Evolutionary conservation across 768 basidiomycete genomes (phyloP).

Genomic region (Leccinum truebloodii): DNA sequence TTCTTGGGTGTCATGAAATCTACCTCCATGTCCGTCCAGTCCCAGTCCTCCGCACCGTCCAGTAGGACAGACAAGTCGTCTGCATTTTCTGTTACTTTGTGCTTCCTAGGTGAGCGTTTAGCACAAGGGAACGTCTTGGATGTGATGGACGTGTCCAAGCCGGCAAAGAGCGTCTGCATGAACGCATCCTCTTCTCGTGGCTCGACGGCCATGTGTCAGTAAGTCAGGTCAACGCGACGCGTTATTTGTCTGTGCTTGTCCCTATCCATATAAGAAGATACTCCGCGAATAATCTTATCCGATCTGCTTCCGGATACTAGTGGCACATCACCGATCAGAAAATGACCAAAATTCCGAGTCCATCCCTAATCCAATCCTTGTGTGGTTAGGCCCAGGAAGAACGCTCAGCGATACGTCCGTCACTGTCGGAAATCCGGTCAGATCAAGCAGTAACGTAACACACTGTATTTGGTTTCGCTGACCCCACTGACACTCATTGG

Average conservation of each 20-base stretch:
- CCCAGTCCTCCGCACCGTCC: constrained; percentile 72
- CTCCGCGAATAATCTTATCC: constrained; percentile 19
- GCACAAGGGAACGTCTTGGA: constrained; percentile 34
- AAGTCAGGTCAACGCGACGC: constrained; percentile 20
- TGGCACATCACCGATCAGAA: not conserved
- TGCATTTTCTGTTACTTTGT: constrained; percentile 6
- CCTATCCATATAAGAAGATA: not conserved
- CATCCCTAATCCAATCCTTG: not conserved
- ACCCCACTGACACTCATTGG: not conserved
- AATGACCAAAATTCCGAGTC: not conserved
- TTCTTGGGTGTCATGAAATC: constrained; percentile 56
- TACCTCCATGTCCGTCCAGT: constrained; percentile 59
- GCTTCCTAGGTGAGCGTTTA: constrained; percentile 30
- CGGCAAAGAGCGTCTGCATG: constrained; percentile 52
- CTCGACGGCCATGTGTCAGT: constrained; percentile 36
- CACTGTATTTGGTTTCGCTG: not conserved
- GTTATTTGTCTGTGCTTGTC: constrained; percentile 26
- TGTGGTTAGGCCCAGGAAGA: not conserved
- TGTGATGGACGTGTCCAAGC: constrained; percentile 52
- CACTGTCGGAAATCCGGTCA: not conserved
- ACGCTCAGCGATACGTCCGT: not conserved
- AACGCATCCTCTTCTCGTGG: constrained; percentile 56
- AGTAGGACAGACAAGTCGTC: constrained; percentile 49
- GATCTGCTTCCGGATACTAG: constrained; percentile 1
- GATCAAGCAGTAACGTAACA: not conserved